These are phyloP conservation scores for Amphichorda felina DNA, from an alignment of 2,329 filamentous ascomycete genomes.

Conservation along the genomic window DNA sequence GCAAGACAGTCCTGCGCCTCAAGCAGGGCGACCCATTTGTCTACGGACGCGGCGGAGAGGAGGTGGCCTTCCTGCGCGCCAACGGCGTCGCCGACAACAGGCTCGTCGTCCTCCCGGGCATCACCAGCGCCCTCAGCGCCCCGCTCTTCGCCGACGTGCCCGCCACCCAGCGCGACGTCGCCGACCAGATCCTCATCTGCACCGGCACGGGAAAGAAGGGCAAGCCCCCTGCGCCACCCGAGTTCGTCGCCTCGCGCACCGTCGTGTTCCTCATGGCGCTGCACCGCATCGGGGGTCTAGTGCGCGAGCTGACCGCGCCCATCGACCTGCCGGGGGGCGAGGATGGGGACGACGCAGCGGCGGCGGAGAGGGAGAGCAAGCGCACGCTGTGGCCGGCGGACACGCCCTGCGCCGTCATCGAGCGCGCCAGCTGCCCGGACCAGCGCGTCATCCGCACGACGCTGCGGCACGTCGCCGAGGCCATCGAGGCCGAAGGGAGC, in stretches of 20 bases:
- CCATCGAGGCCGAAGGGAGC: slow-evolving; percentile 81
- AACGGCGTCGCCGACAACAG: slow-evolving; percentile 41
- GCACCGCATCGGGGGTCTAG: slow-evolving; percentile 66
- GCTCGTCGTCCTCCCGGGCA: slow-evolving; percentile 68
- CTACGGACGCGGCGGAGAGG: slow-evolving; percentile 89
- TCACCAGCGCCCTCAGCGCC: slow-evolving; percentile 79
- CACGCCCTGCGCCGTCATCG: slow-evolving; percentile 88
- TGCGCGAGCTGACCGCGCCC: slow-evolving; percentile 53
- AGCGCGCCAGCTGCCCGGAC: slow-evolving; percentile 87
- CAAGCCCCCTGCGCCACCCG: slow-evolving; percentile 67
- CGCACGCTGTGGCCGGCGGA: slow-evolving; percentile 52
- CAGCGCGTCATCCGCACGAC: slow-evolving; percentile 88
- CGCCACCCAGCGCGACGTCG: slow-evolving; percentile 76
- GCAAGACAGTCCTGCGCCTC: slow-evolving; percentile 73
- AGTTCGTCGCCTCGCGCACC: slow-evolving; percentile 64
- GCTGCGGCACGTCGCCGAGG: slow-evolving; percentile 63
- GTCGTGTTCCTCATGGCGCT: slow-evolving; percentile 93
- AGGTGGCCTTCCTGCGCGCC: slow-evolving; percentile 70
- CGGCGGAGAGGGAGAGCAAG: slow-evolving; percentile 9
- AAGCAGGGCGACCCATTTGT: slow-evolving; percentile 97
- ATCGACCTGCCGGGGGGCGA: slow-evolving; percentile 18
- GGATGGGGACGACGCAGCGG: slow-evolving; percentile 16
- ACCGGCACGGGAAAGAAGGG: slow-evolving; percentile 93
- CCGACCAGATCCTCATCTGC: slow-evolving; percentile 91
- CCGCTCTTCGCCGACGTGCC: slow-evolving; percentile 84